Conservation (phyloP, 352 stramenopile genomes). For the Phytopythium chamaehyphon region DNA sequence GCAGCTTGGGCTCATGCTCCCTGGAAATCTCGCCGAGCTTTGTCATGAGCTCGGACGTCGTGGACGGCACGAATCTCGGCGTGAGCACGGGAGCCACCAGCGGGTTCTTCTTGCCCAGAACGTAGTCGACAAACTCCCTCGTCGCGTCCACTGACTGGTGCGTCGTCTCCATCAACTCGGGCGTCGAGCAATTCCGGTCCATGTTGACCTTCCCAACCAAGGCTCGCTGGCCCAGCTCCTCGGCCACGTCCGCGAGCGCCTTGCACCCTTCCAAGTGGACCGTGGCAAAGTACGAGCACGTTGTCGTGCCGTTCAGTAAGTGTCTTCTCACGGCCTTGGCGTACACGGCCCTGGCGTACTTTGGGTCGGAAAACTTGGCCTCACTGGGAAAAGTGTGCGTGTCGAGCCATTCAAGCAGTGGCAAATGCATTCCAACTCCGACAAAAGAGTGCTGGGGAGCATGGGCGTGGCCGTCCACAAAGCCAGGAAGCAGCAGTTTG, state of each 20-base stretch:
- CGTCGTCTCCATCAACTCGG: constrained; percentile 85
- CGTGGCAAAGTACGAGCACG: constrained; percentile 93
- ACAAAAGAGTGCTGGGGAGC: constrained; percentile 93
- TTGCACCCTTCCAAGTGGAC: constrained; percentile 90
- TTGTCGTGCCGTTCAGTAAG: constrained; percentile 90
- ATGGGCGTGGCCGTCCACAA: constrained; percentile 93
- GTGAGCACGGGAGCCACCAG: constrained; percentile 90
- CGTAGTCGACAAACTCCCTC: constrained; percentile 84
- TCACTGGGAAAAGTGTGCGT: constrained; percentile 94
- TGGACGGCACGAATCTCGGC: constrained; percentile 91
- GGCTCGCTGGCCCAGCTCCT: constrained; percentile 82
- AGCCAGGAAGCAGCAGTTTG: constrained; percentile 88
- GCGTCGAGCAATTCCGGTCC: constrained; percentile 86
- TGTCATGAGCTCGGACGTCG: constrained; percentile 80
- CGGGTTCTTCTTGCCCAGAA: constrained; percentile 59
- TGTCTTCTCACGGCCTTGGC: constrained; percentile 83
- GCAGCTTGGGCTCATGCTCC: constrained; percentile 64
- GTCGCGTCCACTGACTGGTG: constrained; percentile 80
- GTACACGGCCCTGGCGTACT: constrained; percentile 84
- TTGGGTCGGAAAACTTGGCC: constrained; percentile 56
- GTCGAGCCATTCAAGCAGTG: constrained; percentile 92
- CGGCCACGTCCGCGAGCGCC: constrained; percentile 84
- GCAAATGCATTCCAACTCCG: constrained; percentile 92
- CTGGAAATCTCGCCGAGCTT: constrained; percentile 76
- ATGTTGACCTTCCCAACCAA: constrained; percentile 96